A percentile compares a stretch with the other conserved stretches of the same genome.
Evolutionary conservation across 257 asterid genomes (phyloP).

Genomic region (Coffea eugenioides): DNA sequence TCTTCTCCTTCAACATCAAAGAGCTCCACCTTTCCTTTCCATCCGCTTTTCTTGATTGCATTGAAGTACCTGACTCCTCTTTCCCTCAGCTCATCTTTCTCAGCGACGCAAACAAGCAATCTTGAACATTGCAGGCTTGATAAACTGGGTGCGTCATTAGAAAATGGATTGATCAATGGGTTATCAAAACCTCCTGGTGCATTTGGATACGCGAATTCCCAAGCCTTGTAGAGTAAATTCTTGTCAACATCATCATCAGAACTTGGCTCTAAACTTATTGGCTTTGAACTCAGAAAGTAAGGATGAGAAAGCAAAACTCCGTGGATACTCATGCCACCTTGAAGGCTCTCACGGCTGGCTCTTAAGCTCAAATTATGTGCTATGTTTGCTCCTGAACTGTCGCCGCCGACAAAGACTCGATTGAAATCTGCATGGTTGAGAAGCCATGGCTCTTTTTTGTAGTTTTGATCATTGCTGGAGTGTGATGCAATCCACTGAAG

Average conservation of each 20-base stretch:
- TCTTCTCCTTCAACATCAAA: slow-evolving; percentile 49
- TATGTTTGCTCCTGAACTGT: slow-evolving; percentile 35
- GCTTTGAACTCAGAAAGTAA: slow-evolving; percentile 10
- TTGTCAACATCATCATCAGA: not conserved
- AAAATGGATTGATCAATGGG: slow-evolving; percentile 29
- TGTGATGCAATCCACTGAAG: slow-evolving; percentile 31
- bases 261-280: slow-evolving; percentile 11
- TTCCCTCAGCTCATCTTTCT: slow-evolving; percentile 30
- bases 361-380: slow-evolving; percentile 30
- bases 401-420: slow-evolving; percentile 28
- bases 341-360: slow-evolving; percentile 13
- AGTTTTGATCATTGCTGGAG: not conserved
- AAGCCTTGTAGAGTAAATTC: slow-evolving; percentile 8
- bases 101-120: slow-evolving; percentile 28
- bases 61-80: slow-evolving; percentile 32
- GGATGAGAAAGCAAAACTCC: slow-evolving; percentile 25
- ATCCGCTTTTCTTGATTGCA: slow-evolving; percentile 46
- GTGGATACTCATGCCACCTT: slow-evolving; percentile 12
- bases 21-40: slow-evolving; percentile 54
- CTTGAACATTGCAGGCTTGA: slow-evolving; percentile 22
- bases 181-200: slow-evolving; percentile 31
- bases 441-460: slow-evolving; percentile 27
- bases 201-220: slow-evolving; percentile 28
- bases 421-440: slow-evolving; percentile 18
- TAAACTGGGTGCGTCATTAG: slow-evolving; percentile 24